Percentiles rank a stretch among this genome's conserved stretches.
phyloP scores from a whole-genome alignment of 140 eudicot species.

The Artemisia princeps region DNA sequence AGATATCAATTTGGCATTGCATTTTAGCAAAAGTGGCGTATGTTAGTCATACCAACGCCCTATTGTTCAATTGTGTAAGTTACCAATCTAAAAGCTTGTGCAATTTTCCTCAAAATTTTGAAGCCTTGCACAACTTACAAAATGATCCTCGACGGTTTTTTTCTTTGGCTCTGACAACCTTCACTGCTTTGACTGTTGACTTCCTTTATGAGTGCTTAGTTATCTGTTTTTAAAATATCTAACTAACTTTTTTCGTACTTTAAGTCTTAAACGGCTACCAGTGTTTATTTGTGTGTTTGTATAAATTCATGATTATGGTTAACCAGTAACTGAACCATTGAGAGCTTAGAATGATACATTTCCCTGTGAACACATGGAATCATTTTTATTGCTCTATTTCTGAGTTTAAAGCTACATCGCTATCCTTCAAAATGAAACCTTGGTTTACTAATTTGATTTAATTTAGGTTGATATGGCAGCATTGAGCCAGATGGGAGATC shows the following conservation, averaged over 20 bases:
- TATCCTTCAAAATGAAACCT: slow-evolving; percentile 3
- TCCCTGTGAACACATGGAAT: neutral
- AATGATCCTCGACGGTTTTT: neutral
- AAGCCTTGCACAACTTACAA: neutral
- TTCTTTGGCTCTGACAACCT: neutral
- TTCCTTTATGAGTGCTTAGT: neutral
- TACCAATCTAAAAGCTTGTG: too few species aligned
- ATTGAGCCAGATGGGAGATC: slow-evolving; percentile 82
- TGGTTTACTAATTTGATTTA: neutral
- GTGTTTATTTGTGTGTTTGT: neutral
- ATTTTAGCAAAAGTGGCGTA: neutral
- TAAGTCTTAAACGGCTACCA: neutral
- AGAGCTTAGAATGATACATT: neutral
- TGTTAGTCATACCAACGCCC: neutral
- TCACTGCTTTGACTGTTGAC: neutral
- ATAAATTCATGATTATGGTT: neutral
- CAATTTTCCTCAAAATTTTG: too few species aligned
- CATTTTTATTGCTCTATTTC: neutral
- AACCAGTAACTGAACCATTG: slow-evolving; percentile 1
- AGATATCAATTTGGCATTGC: neutral
- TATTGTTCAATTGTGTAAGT: too few species aligned
- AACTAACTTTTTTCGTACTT: neutral
- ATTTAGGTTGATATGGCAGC: slow-evolving; percentile 81
- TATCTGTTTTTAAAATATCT: neutral
- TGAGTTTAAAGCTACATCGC: neutral